A percentile compares a stretch with the other conserved stretches of the same genome.
Conservation (phyloP, 2,329 filamentous ascomycete genomes). For the Aphanocladium album region DNA sequence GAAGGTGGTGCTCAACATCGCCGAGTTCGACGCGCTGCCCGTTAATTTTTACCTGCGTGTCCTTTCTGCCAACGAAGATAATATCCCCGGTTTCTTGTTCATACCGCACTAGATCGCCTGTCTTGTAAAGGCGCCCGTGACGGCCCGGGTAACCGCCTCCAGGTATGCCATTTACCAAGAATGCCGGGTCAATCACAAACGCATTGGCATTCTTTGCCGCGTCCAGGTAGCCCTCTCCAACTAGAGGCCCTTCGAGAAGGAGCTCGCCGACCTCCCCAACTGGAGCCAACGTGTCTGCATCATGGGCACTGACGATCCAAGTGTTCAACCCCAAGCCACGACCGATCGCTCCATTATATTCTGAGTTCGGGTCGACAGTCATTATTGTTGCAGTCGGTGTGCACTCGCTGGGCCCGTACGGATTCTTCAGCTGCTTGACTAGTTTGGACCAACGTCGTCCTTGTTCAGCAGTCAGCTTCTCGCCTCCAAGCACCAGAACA, state of each 20-base stretch:
- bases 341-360: background rate
- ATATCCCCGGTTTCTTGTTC: slow-evolving; percentile 26
- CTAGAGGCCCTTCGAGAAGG: slow-evolving; percentile 21
- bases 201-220: slow-evolving; percentile 19
- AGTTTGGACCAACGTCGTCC: background rate
- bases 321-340: background rate
- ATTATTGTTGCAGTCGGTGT: background rate
- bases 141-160: slow-evolving; percentile 13
- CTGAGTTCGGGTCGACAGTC: too few relatives aligned
- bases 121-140: slow-evolving; percentile 14
- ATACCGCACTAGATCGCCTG: slow-evolving; percentile 18
- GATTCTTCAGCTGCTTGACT: background rate
- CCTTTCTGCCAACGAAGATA: slow-evolving; percentile 42
- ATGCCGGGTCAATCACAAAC: slow-evolving; percentile 36
- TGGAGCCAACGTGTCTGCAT: too few relatives aligned
- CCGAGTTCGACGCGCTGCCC: slow-evolving; percentile 46
- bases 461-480: background rate
- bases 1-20: slow-evolving; percentile 1
- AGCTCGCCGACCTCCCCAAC: slow-evolving; percentile 20
- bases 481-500: background rate
- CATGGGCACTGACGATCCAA: slow-evolving; percentile 18
- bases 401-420: background rate
- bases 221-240: slow-evolving; percentile 21
- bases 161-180: slow-evolving; percentile 19
- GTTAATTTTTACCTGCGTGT: slow-evolving; percentile 48